phyloP scores from a whole-genome alignment of 2,329 filamentous ascomycete species.

The Xylaria sp. region DNA sequence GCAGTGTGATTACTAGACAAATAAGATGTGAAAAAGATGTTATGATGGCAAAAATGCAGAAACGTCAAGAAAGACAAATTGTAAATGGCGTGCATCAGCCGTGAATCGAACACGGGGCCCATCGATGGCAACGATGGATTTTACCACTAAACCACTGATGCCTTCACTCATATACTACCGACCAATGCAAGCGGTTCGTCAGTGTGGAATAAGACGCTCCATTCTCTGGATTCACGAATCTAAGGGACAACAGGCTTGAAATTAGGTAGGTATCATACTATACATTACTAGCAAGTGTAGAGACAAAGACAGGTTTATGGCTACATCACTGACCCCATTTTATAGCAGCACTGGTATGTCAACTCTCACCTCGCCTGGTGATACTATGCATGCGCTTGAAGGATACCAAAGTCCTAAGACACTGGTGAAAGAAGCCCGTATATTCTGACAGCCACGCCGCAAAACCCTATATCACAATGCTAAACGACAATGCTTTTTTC shows the following conservation, averaged over 20 bases:
- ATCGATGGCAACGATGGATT: slow-evolving; percentile 66
- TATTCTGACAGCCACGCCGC: slow-evolving; percentile 15
- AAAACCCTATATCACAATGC: slow-evolving; percentile 12
- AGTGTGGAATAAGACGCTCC: too few relatives aligned
- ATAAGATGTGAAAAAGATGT: too few relatives aligned
- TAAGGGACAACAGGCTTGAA: not conserved
- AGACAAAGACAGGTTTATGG: slow-evolving; percentile 17
- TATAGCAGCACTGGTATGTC: not conserved
- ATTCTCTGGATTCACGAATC: not conserved
- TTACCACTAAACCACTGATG: slow-evolving; percentile 63
- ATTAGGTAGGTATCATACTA: slow-evolving; percentile 2
- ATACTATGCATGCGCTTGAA: slow-evolving; percentile 7
- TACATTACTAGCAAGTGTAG: slow-evolving; percentile 4
- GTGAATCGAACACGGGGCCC: slow-evolving; percentile 60
- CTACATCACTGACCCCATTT: slow-evolving; percentile 4
- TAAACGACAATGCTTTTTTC: slow-evolving; percentile 30
- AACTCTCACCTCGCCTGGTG: not conserved
- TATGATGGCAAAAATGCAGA: not conserved
- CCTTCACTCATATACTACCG: slow-evolving; percentile 3
- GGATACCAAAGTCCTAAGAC: not conserved
- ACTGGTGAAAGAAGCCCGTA: slow-evolving; percentile 6
- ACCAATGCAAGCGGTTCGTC: too few relatives aligned
- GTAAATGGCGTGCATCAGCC: slow-evolving; percentile 50
- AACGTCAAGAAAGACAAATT: not conserved
- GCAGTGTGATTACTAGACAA: too few relatives aligned